Percentiles rank a stretch among this genome's conserved stretches.
Conservation (phyloP, 139 green algal genomes). For the Chlamydomonas eustigma region DNA sequence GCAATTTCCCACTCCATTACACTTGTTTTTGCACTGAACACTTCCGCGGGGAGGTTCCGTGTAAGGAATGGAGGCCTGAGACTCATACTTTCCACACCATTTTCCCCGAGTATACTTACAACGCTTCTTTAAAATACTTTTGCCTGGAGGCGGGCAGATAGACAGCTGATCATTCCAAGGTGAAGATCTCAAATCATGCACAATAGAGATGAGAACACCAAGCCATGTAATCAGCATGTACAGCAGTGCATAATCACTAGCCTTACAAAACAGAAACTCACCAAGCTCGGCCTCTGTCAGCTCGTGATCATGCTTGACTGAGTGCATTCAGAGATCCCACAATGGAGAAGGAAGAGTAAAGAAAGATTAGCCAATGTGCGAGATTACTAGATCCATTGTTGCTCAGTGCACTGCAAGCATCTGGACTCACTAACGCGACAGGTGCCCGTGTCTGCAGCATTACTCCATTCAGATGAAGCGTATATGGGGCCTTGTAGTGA, state of each 20-base stretch:
- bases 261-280: neutral
- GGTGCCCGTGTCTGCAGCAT: neutral
- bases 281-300: neutral
- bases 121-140: neutral
- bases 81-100: neutral
- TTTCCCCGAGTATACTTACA: neutral
- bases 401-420: neutral
- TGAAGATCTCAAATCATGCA: too few relatives aligned
- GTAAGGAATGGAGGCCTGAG: neutral
- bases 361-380: neutral
- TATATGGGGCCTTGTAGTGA: too few relatives aligned
- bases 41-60: neutral
- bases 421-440: neutral
- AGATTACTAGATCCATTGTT: neutral
- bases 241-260: neutral
- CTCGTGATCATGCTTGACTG: neutral
- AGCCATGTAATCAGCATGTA: neutral
- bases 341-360: neutral
- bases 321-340: neutral
- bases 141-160: too few relatives aligned
- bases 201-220: neutral
- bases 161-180: too few relatives aligned
- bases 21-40: slow-evolving; percentile 15
- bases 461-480: neutral
- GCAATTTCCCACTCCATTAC: slow-evolving; percentile 47